Evolutionary conservation across 1,139 yeast species (phyloP), one percentile per base, ranked within the genome.

Genomic region (Pichia cactophila): DNA sequence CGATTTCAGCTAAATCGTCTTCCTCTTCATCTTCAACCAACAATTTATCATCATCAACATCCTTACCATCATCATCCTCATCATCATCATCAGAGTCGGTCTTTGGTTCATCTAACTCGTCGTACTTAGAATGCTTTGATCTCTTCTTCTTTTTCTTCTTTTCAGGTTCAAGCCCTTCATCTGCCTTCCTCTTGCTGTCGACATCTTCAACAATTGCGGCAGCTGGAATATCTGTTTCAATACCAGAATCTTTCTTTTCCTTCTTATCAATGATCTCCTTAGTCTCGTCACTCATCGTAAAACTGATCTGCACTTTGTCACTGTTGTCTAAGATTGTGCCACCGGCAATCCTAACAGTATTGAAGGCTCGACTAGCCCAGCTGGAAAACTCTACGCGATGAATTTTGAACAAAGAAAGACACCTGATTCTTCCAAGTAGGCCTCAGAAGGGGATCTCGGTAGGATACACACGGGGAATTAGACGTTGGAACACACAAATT

Each of bases 1-100:
- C 96, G 59, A 90, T 87, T 66, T 86, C 96, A 17, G 78, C 78
- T 59, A 88, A 73, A 59, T 85, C 94, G 60, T 87, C 95, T 42
- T 86, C 95, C 39, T 82, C 94, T 26, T 79, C 84, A n/a, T 74
- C 78, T 41, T 73, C 82, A 14, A 73, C 77, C 35, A 72, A 76
- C 61, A 61, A 57, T 58, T 70, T 78, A 39, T 75, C 83, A 46
- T 80, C 84, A 44, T 78, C 82, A n/a, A 75, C 73, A 3, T 77
- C 84, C 26, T 49, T 45, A 72, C 50, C 77, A 4, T 74, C 83
- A 12, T 71, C 78, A 10, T 69, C 75, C 1, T 65, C 69, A 26
- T 67, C 71, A 35, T 35, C 38, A 11, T 35, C 38, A 9, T 63
- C 68, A 14, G 64, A 67, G 38, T 65, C 65, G 2, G 59, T 56